Base-by-base conservation (phyloP, 2,329 filamentous ascomycete species). In the Hypoxylon sp. region DNA sequence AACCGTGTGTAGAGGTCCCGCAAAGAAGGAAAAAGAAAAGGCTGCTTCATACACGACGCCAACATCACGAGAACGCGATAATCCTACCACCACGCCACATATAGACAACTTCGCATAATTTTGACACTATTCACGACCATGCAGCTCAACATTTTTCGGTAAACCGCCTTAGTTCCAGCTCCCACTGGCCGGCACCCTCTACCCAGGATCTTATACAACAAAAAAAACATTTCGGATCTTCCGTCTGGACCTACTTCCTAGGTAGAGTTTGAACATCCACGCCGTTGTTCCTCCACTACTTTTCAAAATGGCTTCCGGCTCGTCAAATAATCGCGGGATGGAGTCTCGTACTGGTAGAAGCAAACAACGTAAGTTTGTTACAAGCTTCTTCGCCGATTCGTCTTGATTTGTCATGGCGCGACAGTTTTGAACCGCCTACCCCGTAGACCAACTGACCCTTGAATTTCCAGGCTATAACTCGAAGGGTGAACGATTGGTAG, bases 401-500 rank as follows among this genome's bases (percentile, higher is more conserved):
- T 60, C 70, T 65, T 65, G 70, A 70, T 70, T 61, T 69, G 63
- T 68, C 56, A 63, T 59, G 67, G 69, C 70, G 57, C 67, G 70
- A 64, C 69, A 70, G 72, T 71, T 70, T 53, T 70, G 62, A 70
- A 67, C 70, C 71, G 74, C 72, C 72, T 72, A 75, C 77, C 65
- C 71, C 70, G 72, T 73, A 74, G 73, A 77, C 76, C 68, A 76
- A 80, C 81, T 83, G 77, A 83, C 79, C 69, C 70, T 76, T 75
- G 56, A 78, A 67, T 78, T 74, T 63, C 76, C 82, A 98, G 96
- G 94, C 78, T 99, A 98, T 83, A 94, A 93, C 78, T 84, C 92
- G 67, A 92, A 94, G 80, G 95, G 95, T 83, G 95, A 98, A 83
- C 92, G 96, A 73, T 90, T 98, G 69, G 96, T 99, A 75, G 95